Percentiles rank a stretch among this genome's conserved stretches.
Conservation (phyloP, 2,329 filamentous ascomycete genomes). For the Endocalyx cinctus region DNA sequence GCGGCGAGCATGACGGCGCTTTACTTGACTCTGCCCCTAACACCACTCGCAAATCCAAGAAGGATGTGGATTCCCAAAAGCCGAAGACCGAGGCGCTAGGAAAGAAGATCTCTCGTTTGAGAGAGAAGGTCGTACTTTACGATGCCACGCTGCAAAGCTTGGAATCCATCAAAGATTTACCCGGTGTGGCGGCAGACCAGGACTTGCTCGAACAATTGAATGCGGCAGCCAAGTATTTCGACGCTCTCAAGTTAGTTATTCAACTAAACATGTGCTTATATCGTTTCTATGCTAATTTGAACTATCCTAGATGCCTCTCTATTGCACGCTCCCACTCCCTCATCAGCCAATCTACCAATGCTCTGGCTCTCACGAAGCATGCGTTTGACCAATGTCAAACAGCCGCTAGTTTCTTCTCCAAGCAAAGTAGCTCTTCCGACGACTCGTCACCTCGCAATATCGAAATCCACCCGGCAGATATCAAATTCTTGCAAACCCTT, state of each 20-base stretch:
- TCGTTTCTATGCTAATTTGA: constrained; percentile 7
- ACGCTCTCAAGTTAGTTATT: constrained; percentile 69
- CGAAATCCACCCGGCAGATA: constrained; percentile 56
- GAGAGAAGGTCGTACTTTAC: constrained; percentile 85
- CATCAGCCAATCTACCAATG: constrained; percentile 66
- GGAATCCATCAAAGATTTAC: constrained; percentile 82
- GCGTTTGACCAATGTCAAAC: constrained; percentile 58
- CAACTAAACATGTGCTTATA: neutral
- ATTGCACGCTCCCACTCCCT: constrained; percentile 81
- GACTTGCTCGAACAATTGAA: constrained; percentile 73
- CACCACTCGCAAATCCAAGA: constrained; percentile 48
- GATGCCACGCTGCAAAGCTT: constrained; percentile 88
- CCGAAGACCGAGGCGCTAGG: constrained; percentile 56
- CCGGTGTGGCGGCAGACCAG: constrained; percentile 82
- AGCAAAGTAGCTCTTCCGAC: constrained; percentile 26
- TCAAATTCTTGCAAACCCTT: constrained; percentile 54
- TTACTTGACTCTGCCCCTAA: constrained; percentile 44
- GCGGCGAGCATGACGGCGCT: constrained; percentile 77
- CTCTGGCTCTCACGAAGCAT: constrained; percentile 77
- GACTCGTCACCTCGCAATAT: constrained; percentile 58
- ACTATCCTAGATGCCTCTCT: constrained; percentile 63
- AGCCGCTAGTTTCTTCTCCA: constrained; percentile 44
- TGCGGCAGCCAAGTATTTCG: constrained; percentile 76
- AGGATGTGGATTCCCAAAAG: constrained; percentile 42
- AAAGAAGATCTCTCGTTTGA: constrained; percentile 72